Evolutionary conservation across 2,329 filamentous ascomycete species (phyloP).

Genomic region (Alternaria angustiovoidea): DNA sequence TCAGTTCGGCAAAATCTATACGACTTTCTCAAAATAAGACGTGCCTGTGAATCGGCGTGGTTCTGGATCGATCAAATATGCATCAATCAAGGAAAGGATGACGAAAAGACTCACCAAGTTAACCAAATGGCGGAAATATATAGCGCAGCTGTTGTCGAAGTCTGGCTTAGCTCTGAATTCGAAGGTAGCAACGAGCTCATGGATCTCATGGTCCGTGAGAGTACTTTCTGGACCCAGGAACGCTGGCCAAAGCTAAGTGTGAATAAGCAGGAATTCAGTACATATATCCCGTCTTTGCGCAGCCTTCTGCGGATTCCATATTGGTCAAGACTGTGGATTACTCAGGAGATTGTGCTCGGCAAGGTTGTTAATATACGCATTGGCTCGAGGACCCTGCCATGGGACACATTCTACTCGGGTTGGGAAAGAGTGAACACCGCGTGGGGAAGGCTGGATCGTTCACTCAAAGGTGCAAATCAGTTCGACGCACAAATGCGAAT

Average conservation of each 20-base stretch:
- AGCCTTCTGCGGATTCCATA: not conserved
- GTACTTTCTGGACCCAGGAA: accelerated
- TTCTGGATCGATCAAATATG: not conserved
- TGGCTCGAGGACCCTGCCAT: not conserved
- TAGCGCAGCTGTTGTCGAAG: not conserved
- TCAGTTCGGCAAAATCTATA: not conserved
- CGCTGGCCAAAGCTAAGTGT: accelerated
- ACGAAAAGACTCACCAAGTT: not conserved
- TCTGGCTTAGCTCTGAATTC: not conserved
- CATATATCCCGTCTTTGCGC: accelerated
- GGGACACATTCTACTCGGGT: not conserved
- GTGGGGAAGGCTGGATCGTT: not conserved
- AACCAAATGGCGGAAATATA: not conserved
- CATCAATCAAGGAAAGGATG: not conserved
- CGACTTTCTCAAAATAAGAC: not conserved
- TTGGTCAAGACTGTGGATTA: not conserved
- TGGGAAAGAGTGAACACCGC: not conserved
- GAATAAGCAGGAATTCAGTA: not conserved
- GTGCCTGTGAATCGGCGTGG: not conserved
- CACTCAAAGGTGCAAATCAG: too few species aligned
- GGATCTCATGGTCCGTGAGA: not conserved
- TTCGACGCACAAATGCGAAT: too few species aligned
- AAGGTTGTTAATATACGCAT: not conserved
- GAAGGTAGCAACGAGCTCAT: not conserved
- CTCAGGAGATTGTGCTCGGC: not conserved